A percentile compares a stretch with the other conserved stretches of the same genome.
Evolutionary conservation across 2,329 filamentous ascomycete species (phyloP).

Genomic region (Aschersonia sp.): DNA sequence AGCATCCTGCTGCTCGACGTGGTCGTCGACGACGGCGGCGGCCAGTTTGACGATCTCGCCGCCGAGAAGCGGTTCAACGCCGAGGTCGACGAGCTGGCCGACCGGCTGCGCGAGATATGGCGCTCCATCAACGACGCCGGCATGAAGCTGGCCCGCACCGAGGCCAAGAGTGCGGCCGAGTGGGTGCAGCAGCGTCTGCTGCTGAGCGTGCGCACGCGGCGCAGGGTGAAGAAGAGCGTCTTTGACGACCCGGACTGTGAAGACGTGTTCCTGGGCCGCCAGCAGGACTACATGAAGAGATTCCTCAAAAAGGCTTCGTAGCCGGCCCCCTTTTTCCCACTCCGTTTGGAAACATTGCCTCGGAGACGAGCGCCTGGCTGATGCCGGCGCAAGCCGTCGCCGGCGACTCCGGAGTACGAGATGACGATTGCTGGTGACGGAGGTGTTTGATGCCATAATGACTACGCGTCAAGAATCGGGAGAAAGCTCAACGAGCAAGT

Average conservation of each 20-base stretch:
- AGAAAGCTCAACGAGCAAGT: slow-evolving; percentile 8
- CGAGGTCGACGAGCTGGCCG: slow-evolving; percentile 52
- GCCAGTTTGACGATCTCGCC: slow-evolving; percentile 12
- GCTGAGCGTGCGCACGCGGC: slow-evolving; percentile 54
- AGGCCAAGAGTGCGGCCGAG: slow-evolving; percentile 65
- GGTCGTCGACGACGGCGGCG: slow-evolving; percentile 49
- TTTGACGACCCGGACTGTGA: slow-evolving; percentile 25
- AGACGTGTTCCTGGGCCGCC: slow-evolving; percentile 24
- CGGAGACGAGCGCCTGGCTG: too few relatives aligned
- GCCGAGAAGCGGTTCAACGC: slow-evolving; percentile 45
- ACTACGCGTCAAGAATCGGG: slow-evolving; percentile 7
- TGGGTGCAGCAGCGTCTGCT: slow-evolving; percentile 59
- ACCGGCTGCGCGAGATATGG: slow-evolving; percentile 40
- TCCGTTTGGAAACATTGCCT: too few relatives aligned
- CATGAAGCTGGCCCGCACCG: slow-evolving; percentile 55
- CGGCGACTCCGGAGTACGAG: neutral
- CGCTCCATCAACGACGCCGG: slow-evolving; percentile 59
- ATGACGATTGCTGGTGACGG: too few relatives aligned
- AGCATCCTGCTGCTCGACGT: slow-evolving; percentile 57
- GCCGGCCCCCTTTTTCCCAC: too few relatives aligned
- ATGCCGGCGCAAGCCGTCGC: slow-evolving; percentile 4
- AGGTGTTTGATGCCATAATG: too few relatives aligned
- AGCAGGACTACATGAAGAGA: slow-evolving; percentile 34
- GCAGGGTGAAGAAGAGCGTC: slow-evolving; percentile 35
- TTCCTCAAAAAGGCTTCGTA: slow-evolving; percentile 20